Base-by-base conservation (phyloP, 805 yeast genomes). In the Blastobotrys mokoenaii region DNA sequence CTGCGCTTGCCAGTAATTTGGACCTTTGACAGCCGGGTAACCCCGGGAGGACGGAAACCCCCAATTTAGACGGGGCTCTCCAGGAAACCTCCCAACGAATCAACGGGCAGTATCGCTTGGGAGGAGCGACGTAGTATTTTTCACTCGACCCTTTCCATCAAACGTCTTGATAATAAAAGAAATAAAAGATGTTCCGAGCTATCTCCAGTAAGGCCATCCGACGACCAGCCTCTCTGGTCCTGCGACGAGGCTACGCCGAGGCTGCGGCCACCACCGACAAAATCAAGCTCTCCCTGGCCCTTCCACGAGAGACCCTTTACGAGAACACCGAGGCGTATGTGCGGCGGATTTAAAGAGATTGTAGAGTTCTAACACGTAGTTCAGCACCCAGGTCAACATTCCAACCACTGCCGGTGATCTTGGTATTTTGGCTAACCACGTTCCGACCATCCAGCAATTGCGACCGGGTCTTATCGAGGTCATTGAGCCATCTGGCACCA, bases 401-500 rank as follows among this genome's bases (percentile, higher is more conserved):
- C 98, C 98, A 63, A 94, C 96, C 53, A 76, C 82, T 61, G 81
- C 93, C 56, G 98, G 98, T 67, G 94, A 85, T 65, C 79, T 90
- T 70, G 98, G 98, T 85, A 79, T 93, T 55, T 74, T 93, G 64
- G 96, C 97, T 59, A 83, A 86, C 74, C 98, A 93, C 80, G 96
- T 93, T 62, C 97, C 98, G 61, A 79, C 84, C 60, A 87, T 90
- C 54, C 97, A 93, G 73, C 95, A 93, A 76, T 80, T 93, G 66
- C 78, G 81, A 63, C 96, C 98, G 59, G 98, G 98, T 69, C 76
- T 93, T 51, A 83, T 93, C 60, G 96, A 89, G 69, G 80, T 93
- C 63, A 82, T 86, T 56, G 90, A 86, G 68, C 76, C 79, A 62
- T 68, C 83, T 46, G 68, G 83, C 54, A 72, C 78, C 65, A 73